Conservation (phyloP, 2,329 filamentous ascomycete genomes). For the Westerdykella sp. region DNA sequence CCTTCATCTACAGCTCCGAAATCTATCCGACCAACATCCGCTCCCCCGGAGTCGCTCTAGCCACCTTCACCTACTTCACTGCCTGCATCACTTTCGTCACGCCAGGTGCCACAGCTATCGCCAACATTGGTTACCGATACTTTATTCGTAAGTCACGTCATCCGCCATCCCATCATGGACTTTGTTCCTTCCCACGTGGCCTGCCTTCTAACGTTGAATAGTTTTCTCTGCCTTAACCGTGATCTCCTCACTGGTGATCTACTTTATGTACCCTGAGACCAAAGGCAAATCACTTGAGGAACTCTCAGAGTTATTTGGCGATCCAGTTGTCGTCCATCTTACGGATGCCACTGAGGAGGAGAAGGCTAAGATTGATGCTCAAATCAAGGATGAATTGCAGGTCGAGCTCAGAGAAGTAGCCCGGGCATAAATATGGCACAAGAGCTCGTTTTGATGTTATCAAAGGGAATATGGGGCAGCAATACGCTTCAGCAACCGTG, state of each 20-base stretch:
- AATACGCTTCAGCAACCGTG: too few relatives aligned
- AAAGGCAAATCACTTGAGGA: constrained; percentile 15
- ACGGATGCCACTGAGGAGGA: constrained; percentile 17
- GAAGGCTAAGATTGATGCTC: constrained; percentile 11
- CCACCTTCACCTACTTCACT: constrained; percentile 13
- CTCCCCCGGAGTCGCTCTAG: constrained; percentile 11
- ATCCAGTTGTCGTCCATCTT: constrained; percentile 17
- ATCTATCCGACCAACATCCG: constrained; percentile 19
- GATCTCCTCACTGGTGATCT: constrained; percentile 20
- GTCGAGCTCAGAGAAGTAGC: constrained; percentile 1
- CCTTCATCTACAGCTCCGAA: constrained; percentile 20
- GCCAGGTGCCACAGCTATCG: constrained; percentile 15
- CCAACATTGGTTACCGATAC: constrained; percentile 19
- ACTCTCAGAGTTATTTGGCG: constrained; percentile 13
- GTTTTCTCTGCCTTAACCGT: constrained; percentile 33
- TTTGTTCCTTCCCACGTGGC: constrained; percentile 5
- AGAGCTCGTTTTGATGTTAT: too few relatives aligned
- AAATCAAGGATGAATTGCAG: constrained; percentile 5
- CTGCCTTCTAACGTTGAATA: constrained; percentile 6
- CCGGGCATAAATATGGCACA: too few relatives aligned
- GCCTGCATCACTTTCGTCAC: constrained; percentile 15
- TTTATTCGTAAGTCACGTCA: constrained; percentile 17
- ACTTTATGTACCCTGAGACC: constrained; percentile 14
- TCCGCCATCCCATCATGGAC: too few relatives aligned
- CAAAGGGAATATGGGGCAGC: too few relatives aligned